Evolutionary conservation across 352 stramenopile genomes (phyloP).

Genomic region (Globisporangium spiculum): DNA sequence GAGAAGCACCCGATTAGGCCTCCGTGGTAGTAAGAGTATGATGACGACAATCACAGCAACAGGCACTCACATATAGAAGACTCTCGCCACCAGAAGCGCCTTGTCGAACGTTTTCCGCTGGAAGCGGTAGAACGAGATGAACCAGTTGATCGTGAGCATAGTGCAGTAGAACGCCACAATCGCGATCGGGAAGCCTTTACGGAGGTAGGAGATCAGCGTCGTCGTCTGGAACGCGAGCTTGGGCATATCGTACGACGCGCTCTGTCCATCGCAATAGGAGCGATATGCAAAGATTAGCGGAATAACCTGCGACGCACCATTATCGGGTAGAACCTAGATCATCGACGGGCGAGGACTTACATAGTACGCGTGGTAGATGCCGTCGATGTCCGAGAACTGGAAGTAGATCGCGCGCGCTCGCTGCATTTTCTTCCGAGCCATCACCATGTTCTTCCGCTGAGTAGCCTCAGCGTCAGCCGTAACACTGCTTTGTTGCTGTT

Average conservation of each 20-base stretch:
- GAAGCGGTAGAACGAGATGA: conserved; percentile 47
- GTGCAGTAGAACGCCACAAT: conserved; percentile 38
- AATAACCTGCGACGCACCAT: not conserved
- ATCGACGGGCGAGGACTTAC: not conserved
- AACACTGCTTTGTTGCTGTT: not conserved
- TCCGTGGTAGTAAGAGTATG: not conserved
- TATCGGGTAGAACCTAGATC: not conserved
- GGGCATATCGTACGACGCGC: conserved; percentile 35
- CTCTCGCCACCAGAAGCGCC: conserved; percentile 26
- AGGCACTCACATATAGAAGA: conserved; percentile 34
- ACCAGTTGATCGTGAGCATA: conserved; percentile 41
- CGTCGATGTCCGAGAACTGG: conserved; percentile 21
- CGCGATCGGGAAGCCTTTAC: conserved; percentile 38
- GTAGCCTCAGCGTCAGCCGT: not conserved
- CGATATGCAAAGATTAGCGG: too few relatives aligned
- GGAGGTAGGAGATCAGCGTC: conserved; percentile 39
- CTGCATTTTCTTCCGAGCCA: conserved; percentile 9
- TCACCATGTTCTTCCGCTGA: conserved; percentile 1
- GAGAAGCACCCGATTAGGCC: not conserved
- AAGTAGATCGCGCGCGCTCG: conserved; percentile 16
- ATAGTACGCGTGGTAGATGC: conserved; percentile 23
- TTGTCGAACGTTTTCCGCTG: conserved; percentile 33
- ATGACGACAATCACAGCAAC: not conserved
- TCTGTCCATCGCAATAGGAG: conserved; percentile 18
- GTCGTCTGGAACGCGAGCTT: conserved; percentile 51